phyloP scores from a whole-genome alignment of 108 stramenopile species.

The Stephanodiscus minutulus region DNA sequence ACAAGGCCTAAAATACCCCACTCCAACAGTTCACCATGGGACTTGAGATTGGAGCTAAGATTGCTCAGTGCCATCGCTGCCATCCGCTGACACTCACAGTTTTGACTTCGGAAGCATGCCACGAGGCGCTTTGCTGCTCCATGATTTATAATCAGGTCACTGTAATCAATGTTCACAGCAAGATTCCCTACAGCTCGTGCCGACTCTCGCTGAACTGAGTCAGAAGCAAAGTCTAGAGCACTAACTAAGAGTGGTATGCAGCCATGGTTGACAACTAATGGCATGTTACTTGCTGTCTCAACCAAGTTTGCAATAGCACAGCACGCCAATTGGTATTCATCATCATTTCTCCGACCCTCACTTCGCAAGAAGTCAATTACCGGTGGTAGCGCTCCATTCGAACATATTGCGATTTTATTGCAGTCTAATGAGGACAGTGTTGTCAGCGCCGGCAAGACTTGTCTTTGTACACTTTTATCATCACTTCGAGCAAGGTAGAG shows the following conservation, averaged over 20 bases:
- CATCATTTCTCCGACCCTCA: constrained; percentile 5
- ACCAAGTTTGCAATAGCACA: constrained; percentile 84
- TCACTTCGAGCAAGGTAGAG: constrained; percentile 81
- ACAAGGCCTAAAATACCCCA: constrained; percentile 62
- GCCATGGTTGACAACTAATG: constrained; percentile 59
- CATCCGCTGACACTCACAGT: constrained; percentile 61
- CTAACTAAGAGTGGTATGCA: constrained; percentile 66
- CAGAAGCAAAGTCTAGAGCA: constrained; percentile 50
- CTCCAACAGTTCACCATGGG: constrained; percentile 63
- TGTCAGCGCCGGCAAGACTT: constrained; percentile 79
- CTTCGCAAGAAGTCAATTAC: constrained; percentile 49
- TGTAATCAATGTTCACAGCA: constrained; percentile 76
- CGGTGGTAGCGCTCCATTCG: constrained; percentile 71
- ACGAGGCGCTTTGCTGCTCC: constrained; percentile 60
- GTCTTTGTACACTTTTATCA: constrained; percentile 67
- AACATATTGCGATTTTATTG: constrained; percentile 76
- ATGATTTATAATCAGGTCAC: constrained; percentile 56
- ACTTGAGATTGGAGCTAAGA: constrained; percentile 62
- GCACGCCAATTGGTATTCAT: constrained; percentile 66
- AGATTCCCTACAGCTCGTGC: constrained; percentile 84
- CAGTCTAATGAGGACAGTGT: constrained; percentile 76
- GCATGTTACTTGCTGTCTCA: constrained; percentile 75
- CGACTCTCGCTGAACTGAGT: constrained; percentile 67
- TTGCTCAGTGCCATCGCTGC: constrained; percentile 75
- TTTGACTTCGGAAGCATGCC: constrained; percentile 58